A percentile compares a stretch with the other conserved stretches of the same genome.
phyloP scores from a whole-genome alignment of 73 alveolate genomes.

The Breviolum minutum region DNA sequence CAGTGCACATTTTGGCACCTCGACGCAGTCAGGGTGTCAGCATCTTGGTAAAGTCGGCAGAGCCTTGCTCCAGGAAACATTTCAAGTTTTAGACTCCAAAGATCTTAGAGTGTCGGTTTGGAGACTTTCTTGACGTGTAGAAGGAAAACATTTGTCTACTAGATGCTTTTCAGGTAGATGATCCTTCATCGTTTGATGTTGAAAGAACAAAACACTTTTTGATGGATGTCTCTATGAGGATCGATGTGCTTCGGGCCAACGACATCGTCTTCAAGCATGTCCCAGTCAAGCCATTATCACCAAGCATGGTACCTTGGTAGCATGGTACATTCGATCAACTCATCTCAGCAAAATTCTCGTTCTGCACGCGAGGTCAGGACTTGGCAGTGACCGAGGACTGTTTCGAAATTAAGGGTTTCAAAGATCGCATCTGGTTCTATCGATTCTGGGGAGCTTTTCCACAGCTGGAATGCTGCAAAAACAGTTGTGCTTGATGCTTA shows the following conservation, averaged over 20 bases:
- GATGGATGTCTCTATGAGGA: neutral
- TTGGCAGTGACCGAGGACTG: slow-evolving; percentile 44
- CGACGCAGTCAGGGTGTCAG: neutral
- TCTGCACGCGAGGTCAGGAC: slow-evolving; percentile 31
- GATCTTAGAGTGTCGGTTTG: neutral
- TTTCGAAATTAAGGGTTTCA: too few relatives aligned
- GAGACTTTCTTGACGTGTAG: neutral
- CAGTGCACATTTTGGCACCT: slow-evolving; percentile 18
- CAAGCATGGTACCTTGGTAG: slow-evolving; percentile 1
- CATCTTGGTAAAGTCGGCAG: neutral
- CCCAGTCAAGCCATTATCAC: slow-evolving; percentile 4
- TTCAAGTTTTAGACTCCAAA: neutral
- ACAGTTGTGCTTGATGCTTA: too few relatives aligned
- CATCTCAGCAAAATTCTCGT: neutral
- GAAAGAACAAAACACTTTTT: neutral
- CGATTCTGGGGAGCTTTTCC: too few relatives aligned
- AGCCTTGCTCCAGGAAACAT: neutral
- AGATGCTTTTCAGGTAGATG: too few relatives aligned
- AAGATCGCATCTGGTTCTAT: too few relatives aligned
- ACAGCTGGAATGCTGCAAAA: too few relatives aligned
- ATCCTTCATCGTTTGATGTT: neutral
- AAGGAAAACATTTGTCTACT: neutral
- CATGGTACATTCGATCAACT: neutral
- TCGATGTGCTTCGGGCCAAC: neutral
- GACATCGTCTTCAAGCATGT: neutral